Evolutionary conservation across 257 asterid genomes (phyloP).

Genomic region (Fraxinus excelsior): DNA sequence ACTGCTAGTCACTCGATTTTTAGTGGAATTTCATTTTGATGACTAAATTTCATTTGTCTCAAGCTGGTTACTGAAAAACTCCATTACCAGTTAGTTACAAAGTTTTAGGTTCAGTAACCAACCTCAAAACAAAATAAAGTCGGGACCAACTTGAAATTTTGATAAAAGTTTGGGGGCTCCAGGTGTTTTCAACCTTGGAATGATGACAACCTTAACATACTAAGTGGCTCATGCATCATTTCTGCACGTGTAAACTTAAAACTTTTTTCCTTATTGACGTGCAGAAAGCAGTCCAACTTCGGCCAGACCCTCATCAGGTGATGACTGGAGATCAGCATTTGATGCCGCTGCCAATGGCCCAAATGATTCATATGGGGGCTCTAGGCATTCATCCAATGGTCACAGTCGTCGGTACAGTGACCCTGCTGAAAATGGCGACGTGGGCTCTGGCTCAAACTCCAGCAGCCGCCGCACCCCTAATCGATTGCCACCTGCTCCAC

Average conservation of each 20-base stretch:
- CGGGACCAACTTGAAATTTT: no score
- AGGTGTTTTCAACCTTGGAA: not conserved
- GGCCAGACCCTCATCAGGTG: constrained; percentile 63
- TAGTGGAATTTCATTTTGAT: not conserved
- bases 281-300: constrained; percentile 86
- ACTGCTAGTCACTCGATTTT: not conserved
- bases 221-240: not conserved
- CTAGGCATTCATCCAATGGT: constrained; percentile 61
- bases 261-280: constrained; percentile 15
- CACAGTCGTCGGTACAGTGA: constrained; percentile 77
- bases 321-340: constrained; percentile 95
- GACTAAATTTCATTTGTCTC: not conserved
- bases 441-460: constrained; percentile 50
- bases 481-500: constrained; percentile 94
- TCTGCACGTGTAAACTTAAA: constrained; percentile 6
- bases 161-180: not conserved
- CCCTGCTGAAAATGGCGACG: constrained; percentile 76
- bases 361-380: constrained; percentile 49
- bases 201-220: not conserved
- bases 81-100: no score
- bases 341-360: constrained; percentile 83
- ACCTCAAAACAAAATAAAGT: no score
- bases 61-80: not conserved
- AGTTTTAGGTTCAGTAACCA: no score
- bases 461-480: constrained; percentile 87